phyloP scores from a whole-genome alignment of 441 rosid genomes.

The Corymbia calophylla region DNA sequence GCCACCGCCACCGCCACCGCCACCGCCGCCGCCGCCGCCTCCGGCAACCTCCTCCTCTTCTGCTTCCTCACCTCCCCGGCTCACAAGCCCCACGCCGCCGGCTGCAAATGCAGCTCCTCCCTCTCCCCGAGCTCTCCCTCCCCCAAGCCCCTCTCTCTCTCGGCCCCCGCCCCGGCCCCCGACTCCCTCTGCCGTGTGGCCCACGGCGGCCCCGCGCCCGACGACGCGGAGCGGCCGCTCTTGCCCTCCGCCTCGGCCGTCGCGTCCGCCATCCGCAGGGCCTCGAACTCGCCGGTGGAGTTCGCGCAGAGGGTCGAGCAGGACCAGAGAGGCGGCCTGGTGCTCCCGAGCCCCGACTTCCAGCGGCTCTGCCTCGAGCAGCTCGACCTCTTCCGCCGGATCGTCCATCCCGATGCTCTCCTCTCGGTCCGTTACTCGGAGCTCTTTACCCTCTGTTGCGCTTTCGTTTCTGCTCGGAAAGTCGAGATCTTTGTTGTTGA shows the following conservation, averaged over 20 bases:
- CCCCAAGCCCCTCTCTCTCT: background rate
- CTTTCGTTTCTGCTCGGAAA: background rate
- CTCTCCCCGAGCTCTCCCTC: background rate
- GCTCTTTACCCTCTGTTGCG: background rate
- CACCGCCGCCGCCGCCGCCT: background rate
- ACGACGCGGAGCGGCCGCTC: background rate
- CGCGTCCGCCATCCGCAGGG: constrained; percentile 54
- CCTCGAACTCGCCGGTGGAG: constrained; percentile 67
- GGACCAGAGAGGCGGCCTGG: constrained; percentile 41
- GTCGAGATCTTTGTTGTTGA: background rate
- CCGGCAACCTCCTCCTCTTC: background rate
- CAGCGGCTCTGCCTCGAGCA: constrained; percentile 75
- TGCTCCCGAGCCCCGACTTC: constrained; percentile 74
- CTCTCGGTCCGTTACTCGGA: constrained; percentile 46
- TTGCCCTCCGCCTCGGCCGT: constrained; percentile 75
- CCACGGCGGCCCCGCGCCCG: constrained; percentile 20
- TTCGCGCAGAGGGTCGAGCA: constrained; percentile 57
- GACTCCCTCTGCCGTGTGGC: constrained; percentile 35
- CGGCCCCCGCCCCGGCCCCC: background rate
- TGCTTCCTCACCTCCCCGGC: background rate
- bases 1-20: constrained; percentile 25
- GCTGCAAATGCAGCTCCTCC: constrained; percentile 3
- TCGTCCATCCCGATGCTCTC: constrained; percentile 57
- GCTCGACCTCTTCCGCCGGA: constrained; percentile 65
- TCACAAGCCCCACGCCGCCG: background rate